A percentile compares a stretch with the other conserved stretches of the same genome.
These are phyloP conservation scores for Pythium sukuiense DNA, from an alignment of 352 stramenopile genomes.

Conservation along the genomic window DNA sequence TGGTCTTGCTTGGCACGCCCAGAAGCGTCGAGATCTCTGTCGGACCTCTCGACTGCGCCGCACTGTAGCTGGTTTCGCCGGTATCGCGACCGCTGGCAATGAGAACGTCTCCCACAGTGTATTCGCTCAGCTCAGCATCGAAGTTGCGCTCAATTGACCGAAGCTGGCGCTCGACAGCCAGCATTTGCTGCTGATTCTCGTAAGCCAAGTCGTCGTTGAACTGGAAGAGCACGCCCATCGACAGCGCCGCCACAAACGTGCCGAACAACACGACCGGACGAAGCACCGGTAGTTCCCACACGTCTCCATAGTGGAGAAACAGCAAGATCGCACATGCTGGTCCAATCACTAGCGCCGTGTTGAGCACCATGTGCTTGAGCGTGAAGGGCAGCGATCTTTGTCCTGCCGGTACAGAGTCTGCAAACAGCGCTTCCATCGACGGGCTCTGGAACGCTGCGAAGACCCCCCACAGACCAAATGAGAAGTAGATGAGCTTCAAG, in stretches of 20 bases:
- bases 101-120: slow-evolving; percentile 11
- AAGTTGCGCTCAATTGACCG: slow-evolving; percentile 70
- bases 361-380: slow-evolving; percentile 65
- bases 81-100: slow-evolving; percentile 5
- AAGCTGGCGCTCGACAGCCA: slow-evolving; percentile 59
- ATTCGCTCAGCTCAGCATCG: slow-evolving; percentile 51
- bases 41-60: slow-evolving; percentile 14
- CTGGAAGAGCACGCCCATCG: slow-evolving; percentile 66
- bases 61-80: slow-evolving; percentile 15
- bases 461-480: slow-evolving; percentile 78
- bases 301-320: slow-evolving; percentile 68
- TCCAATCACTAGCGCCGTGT: slow-evolving; percentile 48
- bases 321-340: slow-evolving; percentile 65
- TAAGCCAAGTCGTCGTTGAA: slow-evolving; percentile 81
- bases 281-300: slow-evolving; percentile 69
- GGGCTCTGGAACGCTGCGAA: slow-evolving; percentile 78
- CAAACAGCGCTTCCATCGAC: slow-evolving; percentile 78
- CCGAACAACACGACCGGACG: slow-evolving; percentile 69
- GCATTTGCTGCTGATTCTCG: slow-evolving; percentile 57
- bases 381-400: slow-evolving; percentile 78
- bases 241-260: slow-evolving; percentile 51
- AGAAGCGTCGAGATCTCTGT: slow-evolving; percentile 26
- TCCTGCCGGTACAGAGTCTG: slow-evolving; percentile 72
- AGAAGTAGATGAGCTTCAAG: slow-evolving; percentile 53
- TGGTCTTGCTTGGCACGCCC: background rate